phyloP scores from a whole-genome alignment of 495 filamentous ascomycete species.

The Sporormia fimetaria region DNA sequence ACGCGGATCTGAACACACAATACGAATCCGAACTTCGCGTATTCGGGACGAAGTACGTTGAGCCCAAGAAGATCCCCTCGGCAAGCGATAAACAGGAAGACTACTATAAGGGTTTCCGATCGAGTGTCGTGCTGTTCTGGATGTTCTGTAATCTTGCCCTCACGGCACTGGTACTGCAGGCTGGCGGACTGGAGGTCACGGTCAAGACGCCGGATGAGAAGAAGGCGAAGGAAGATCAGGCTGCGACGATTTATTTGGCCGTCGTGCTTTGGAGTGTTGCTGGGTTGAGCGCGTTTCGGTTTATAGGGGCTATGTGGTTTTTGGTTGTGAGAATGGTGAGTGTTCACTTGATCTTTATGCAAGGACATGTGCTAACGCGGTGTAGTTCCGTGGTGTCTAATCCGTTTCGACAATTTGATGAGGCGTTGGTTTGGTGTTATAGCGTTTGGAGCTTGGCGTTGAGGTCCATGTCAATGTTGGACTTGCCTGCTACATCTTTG shows the following conservation, averaged over 20 bases:
- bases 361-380: constrained; percentile 5
- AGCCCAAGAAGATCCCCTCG: constrained; percentile 49
- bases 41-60: constrained; percentile 56
- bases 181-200: constrained; percentile 61
- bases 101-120: constrained; percentile 94
- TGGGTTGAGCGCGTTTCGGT: constrained; percentile 74
- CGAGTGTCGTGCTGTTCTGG: constrained; percentile 84
- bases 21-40: constrained; percentile 76
- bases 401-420: neutral
- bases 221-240: constrained; percentile 37
- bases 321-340: constrained; percentile 85
- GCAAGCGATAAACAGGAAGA: constrained; percentile 82
- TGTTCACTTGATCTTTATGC: constrained; percentile 6
- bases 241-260: constrained; percentile 64
- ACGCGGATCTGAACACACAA: constrained; percentile 77
- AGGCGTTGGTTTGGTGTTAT: neutral
- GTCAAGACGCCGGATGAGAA: constrained; percentile 38
- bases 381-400: constrained; percentile 35
- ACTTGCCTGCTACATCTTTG: too few relatives aligned
- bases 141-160: constrained; percentile 94
- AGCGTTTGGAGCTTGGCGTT: neutral
- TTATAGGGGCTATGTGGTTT: constrained; percentile 88
- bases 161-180: constrained; percentile 72
- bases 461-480: too few relatives aligned
- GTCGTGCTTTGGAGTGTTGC: constrained; percentile 92